Percentiles rank a stretch among this genome's conserved stretches.
Evolutionary conservation across 768 basidiomycete species (phyloP).

Genomic region (Boletus reticulatus): DNA sequence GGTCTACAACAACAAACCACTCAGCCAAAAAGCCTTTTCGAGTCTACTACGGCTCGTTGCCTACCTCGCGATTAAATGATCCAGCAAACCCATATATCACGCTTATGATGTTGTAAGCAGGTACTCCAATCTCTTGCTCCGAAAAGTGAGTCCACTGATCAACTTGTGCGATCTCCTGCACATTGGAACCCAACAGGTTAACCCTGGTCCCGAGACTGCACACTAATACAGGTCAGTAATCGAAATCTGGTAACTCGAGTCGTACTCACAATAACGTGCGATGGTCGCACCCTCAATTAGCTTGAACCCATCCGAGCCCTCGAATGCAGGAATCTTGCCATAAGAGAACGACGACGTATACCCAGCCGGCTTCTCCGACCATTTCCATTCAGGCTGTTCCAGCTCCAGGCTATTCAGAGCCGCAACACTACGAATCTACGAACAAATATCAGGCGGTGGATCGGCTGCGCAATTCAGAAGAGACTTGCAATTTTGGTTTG

Average conservation of each 20-base stretch:
- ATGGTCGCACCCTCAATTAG: no score
- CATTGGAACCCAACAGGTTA: constrained; percentile 10
- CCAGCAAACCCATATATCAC: neutral
- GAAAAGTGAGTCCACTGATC: constrained; percentile 24
- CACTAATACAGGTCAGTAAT: constrained; percentile 1
- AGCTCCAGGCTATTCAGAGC: no score
- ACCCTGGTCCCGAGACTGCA: constrained; percentile 6
- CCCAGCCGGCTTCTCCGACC: no score
- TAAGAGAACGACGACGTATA: no score
- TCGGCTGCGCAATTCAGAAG: no score
- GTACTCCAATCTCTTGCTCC: constrained; percentile 12
- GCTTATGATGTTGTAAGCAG: neutral
- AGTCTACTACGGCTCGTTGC: neutral
- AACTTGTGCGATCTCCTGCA: constrained; percentile 7
- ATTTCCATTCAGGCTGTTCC: no score
- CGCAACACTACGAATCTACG: no score
- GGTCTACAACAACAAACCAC: neutral
- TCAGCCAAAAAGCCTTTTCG: no score
- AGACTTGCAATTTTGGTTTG: no score
- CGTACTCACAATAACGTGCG: constrained; percentile 12
- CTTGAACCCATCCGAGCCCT: constrained; percentile 11
- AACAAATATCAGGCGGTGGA: no score
- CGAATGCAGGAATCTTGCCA: no score
- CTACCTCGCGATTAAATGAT: constrained; percentile 12
- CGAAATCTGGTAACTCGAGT: no score